Conservation (phyloP, 225 moss, liverwort and hornwort genomes). For the Asterella californica region DNA sequence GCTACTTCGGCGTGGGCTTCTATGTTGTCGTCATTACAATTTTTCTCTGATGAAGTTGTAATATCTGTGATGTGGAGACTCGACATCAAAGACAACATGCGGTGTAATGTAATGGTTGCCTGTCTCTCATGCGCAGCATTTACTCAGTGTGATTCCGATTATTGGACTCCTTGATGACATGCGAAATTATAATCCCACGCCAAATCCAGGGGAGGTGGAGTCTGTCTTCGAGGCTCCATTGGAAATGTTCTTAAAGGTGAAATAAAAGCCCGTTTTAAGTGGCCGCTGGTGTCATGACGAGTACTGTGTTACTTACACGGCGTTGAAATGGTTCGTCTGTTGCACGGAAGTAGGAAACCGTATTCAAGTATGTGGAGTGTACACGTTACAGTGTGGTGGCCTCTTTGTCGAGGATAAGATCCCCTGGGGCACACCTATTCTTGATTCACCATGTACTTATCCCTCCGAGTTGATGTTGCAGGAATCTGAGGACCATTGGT, state of each 20-base stretch:
- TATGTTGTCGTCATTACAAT: too few species aligned
- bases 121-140: slow-evolving; percentile 55
- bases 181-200: slow-evolving; percentile 58
- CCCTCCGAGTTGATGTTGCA: neutral
- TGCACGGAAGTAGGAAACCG: neutral
- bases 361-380: neutral
- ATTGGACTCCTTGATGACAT: slow-evolving; percentile 71
- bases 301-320: neutral
- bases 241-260: slow-evolving; percentile 85
- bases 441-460: neutral
- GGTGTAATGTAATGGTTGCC: neutral
- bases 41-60: too few species aligned
- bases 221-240: slow-evolving; percentile 83
- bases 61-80: too few species aligned
- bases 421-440: neutral
- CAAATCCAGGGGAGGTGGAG: slow-evolving; percentile 81
- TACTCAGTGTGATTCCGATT: slow-evolving; percentile 82
- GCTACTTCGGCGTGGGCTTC: too few species aligned
- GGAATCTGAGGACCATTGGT: slow-evolving; percentile 63
- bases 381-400: neutral
- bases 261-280: neutral
- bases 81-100: too few species aligned
- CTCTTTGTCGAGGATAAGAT: neutral
- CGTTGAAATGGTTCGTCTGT: neutral
- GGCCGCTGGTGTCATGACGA: neutral